Percentiles rank a stretch among this genome's conserved stretches.
Conservation (phyloP, 169 alveolate species). For the Toxoplasma gondii region DNA sequence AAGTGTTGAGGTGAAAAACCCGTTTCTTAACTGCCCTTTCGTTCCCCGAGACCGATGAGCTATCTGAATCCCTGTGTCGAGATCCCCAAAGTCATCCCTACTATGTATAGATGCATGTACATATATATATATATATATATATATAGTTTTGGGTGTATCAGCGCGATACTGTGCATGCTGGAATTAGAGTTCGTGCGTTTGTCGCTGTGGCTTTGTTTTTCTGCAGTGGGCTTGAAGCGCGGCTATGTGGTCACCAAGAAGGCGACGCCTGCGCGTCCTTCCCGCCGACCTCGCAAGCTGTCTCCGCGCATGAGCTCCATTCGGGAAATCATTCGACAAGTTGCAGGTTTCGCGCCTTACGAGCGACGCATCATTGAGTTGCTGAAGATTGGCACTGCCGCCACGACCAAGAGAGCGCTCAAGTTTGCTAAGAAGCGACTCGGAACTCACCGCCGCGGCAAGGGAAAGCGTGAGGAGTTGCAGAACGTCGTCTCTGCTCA, state of each 20-base stretch:
- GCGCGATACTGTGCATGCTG: no score
- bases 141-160: no score
- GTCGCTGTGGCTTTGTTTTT: no score
- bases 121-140: no score
- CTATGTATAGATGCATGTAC: no score
- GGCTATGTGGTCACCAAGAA: constrained; percentile 74
- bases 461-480: constrained; percentile 90
- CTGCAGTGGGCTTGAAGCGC: constrained; percentile 72
- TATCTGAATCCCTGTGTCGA: no score
- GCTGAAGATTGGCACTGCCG: constrained; percentile 97
- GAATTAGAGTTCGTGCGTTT: no score
- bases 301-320: constrained; percentile 56
- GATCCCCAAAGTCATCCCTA: no score
- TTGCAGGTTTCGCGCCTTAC: constrained; percentile 98
- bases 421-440: constrained; percentile 98
- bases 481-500: constrained; percentile 49
- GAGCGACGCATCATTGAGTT: constrained; percentile 98
- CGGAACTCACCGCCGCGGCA: constrained; percentile 99
- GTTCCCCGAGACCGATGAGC: no score
- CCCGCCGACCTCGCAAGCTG: constrained; percentile 67
- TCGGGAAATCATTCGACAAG: constrained; percentile 75
- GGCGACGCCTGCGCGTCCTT: constrained; percentile 70
- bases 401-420: constrained; percentile 97
- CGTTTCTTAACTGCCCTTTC: no score
- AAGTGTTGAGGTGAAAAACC: no score